Base-by-base conservation (phyloP, 202 grass and related monocot genomes). In the Saccharum hybrid region DNA sequence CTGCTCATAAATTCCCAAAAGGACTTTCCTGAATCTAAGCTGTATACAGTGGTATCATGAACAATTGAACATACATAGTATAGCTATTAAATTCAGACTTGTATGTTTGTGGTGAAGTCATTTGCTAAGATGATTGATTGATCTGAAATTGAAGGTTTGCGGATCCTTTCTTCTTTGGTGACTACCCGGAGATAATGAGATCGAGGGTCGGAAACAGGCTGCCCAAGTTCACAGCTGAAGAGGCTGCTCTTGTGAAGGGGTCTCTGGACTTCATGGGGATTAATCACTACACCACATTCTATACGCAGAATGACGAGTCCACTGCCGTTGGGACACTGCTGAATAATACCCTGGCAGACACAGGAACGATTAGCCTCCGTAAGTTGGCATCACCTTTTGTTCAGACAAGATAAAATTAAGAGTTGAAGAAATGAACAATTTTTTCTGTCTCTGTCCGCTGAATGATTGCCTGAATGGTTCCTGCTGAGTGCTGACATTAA, bases 261-360 rank as follows among this genome's bases (percentile, higher is more conserved):
- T 85, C 92, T 15, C 76, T 97, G 62, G 94, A 97, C 84, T 97
- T 94, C 59, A 82, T 97, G 61, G 94, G 94, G 14, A 86, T 97
- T 85, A 97, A 97, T 83, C 92, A 97, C 73, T 97, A 97, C 80
- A 94, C 94, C n/a, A 94, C 94, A 2, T 97, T 85, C 45, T 97
- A 91, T 26, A 83, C 84, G 3, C 76, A 63, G 79, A 52, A 94
- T 19, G 92, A 90, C 67, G 70, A 68, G 39, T 93, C 82, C 4
- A 80, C 86, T 41, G 37, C 90, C 75, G 82, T 94, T 73, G 86
- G 72, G 2, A 13, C 30, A 2, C 14, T 97, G n/a, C 69, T 97
- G 6, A 84, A 89, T 60, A 74, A 97, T 51, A 88, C 92, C 26
- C 13, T 92, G 7, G 90, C 94, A 0, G 94, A 97, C 89, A 91